Percentiles rank a stretch among this genome's conserved stretches.
phyloP scores from a whole-genome alignment of 2,329 filamentous ascomycete species.

The Alternaria atra region DNA sequence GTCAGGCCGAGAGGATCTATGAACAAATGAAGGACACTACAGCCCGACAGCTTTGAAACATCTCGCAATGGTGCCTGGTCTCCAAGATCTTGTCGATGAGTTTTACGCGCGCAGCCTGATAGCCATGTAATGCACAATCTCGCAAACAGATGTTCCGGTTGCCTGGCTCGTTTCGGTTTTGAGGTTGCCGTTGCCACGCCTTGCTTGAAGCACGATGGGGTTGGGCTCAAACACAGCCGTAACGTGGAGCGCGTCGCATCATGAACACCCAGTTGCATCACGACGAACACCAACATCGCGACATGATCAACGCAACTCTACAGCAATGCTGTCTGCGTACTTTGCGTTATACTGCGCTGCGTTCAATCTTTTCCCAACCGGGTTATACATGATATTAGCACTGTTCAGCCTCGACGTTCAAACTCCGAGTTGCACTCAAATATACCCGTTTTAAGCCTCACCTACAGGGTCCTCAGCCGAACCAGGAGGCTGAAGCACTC shows the following conservation, averaged over 20 bases:
- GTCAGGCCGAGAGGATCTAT: not conserved
- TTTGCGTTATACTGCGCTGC: not conserved
- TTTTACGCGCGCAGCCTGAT: not conserved
- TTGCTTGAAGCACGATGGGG: conserved; percentile 31
- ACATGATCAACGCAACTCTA: conserved; percentile 1
- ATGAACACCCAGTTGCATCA: conserved; percentile 29
- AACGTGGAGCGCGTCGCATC: conserved; percentile 47
- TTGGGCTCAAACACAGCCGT: conserved; percentile 46
- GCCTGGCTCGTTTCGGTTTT: conserved; percentile 13
- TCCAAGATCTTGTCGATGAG: conserved; percentile 8
- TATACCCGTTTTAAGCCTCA: conserved; percentile 22
- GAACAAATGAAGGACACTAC: conserved; percentile 18
- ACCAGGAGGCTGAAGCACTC: conserved; percentile 47
- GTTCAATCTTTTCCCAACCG: not conserved
- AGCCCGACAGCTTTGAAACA: conserved; percentile 22
- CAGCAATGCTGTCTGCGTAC: not conserved
- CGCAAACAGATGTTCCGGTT: conserved; percentile 33
- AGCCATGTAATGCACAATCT: conserved; percentile 26
- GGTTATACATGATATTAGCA: not conserved
- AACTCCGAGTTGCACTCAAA: not conserved
- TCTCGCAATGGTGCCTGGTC: conserved; percentile 11
- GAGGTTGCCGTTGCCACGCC: conserved; percentile 9
- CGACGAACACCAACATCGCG: conserved; percentile 19
- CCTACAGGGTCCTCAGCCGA: conserved; percentile 33
- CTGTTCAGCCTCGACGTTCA: not conserved